Conservation (phyloP, 2,329 filamentous ascomycete genomes). For the Ophiostoma novo-ulmi region DNA sequence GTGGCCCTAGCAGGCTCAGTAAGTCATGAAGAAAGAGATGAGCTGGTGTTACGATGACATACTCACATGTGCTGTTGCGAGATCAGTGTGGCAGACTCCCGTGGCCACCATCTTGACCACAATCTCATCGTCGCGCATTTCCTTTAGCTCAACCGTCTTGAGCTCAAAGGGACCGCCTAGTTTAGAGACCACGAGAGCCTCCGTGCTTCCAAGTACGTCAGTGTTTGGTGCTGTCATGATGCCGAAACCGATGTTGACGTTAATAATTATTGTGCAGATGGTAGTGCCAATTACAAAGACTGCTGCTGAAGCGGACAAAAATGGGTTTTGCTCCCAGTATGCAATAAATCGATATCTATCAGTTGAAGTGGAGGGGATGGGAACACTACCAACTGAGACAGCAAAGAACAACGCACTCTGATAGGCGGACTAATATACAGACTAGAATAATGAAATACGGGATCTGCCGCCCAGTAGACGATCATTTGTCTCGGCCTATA, state of each 20-base stretch:
- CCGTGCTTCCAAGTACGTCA: background rate
- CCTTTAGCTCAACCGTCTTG: background rate
- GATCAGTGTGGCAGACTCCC: slow-evolving; percentile 31
- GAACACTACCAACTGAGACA: background rate
- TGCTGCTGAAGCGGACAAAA: too few relatives aligned
- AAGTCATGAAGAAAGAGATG: background rate
- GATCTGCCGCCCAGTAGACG: background rate
- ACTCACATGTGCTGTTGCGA: slow-evolving; percentile 15
- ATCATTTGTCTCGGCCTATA: background rate
- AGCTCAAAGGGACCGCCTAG: slow-evolving; percentile 3
- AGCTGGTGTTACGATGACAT: too few relatives aligned
- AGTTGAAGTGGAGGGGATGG: background rate
- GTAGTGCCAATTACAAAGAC: too few relatives aligned
- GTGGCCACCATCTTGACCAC: slow-evolving; percentile 32
- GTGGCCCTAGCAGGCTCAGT: background rate
- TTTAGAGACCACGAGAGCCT: slow-evolving; percentile 8
- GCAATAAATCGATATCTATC: background rate
- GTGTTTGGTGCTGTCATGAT: background rate
- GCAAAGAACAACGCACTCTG: background rate
- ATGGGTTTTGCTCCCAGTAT: too few relatives aligned
- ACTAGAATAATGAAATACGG: background rate
- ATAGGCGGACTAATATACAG: background rate
- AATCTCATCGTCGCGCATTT: slow-evolving; percentile 25
- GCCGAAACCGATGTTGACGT: background rate
- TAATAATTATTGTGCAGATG: background rate